phyloP scores from a whole-genome alignment of 495 filamentous ascomycete species.

The Penicillium canariense region DNA sequence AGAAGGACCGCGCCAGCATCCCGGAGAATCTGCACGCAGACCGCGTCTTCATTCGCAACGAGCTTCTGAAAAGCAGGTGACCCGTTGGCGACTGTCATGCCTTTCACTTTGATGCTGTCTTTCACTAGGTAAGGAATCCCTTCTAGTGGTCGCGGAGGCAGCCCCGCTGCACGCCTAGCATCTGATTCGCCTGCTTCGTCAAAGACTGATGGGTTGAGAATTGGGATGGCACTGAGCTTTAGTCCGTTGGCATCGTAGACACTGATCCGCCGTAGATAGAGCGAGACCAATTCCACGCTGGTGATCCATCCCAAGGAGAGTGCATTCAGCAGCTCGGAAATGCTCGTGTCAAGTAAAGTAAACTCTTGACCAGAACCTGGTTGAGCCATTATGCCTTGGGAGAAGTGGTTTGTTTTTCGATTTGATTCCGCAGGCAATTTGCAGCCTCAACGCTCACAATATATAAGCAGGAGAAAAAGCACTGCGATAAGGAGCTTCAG shows the following conservation, averaged over 20 bases:
- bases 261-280: slow-evolving; percentile 49
- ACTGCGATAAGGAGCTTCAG: background rate
- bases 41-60: slow-evolving; percentile 62
- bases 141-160: slow-evolving; percentile 52
- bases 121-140: slow-evolving; percentile 73
- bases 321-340: slow-evolving; percentile 46
- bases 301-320: slow-evolving; percentile 42
- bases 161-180: slow-evolving; percentile 27
- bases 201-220: slow-evolving; percentile 29
- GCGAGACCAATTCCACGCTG: slow-evolving; percentile 44
- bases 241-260: slow-evolving; percentile 31
- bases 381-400: slow-evolving; percentile 9
- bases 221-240: slow-evolving; percentile 34
- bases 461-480: too few relatives aligned
- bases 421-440: background rate
- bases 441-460: background rate
- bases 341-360: slow-evolving; percentile 58
- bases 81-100: slow-evolving; percentile 56
- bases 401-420: background rate
- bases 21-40: slow-evolving; percentile 57
- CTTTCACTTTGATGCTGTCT: slow-evolving; percentile 68
- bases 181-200: slow-evolving; percentile 35
- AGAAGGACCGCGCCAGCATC: slow-evolving; percentile 64
- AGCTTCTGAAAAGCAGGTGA: slow-evolving; percentile 57
- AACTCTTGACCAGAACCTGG: slow-evolving; percentile 36